Conservation (phyloP, 345 rosid species). For the Gossypium herbaceum region DNA sequence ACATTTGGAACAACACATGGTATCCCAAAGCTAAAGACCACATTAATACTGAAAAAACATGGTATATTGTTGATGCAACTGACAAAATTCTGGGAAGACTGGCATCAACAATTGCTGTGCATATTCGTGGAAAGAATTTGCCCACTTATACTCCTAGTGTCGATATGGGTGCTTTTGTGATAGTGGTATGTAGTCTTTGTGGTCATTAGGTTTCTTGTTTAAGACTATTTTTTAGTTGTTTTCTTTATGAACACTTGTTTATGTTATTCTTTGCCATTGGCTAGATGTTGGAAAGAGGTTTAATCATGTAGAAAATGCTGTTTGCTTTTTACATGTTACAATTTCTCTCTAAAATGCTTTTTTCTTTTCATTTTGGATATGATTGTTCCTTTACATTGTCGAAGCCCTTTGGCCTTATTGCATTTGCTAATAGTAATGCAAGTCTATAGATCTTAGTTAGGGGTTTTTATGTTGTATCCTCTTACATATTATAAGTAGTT, state of each 20-base stretch:
- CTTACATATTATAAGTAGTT: background rate
- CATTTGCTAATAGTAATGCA: background rate
- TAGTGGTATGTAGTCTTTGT: constrained; percentile 62
- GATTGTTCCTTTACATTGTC: background rate
- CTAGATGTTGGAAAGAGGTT: background rate
- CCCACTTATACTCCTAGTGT: constrained; percentile 91
- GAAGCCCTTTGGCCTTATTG: background rate
- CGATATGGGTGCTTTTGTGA: constrained; percentile 97
- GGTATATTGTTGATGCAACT: constrained; percentile 88
- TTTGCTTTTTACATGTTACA: background rate
- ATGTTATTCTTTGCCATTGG: background rate
- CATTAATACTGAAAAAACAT: constrained; percentile 70
- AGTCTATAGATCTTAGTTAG: background rate
- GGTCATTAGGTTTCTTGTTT: background rate
- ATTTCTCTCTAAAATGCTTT: background rate
- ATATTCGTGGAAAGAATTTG: constrained; percentile 90
- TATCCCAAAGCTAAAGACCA: constrained; percentile 91
- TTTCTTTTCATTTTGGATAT: background rate
- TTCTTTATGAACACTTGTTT: background rate
- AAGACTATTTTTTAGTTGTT: background rate
- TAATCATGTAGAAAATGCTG: background rate
- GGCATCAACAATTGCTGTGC: constrained; percentile 82
- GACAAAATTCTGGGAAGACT: constrained; percentile 87
- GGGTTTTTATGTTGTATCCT: background rate
- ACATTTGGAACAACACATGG: constrained; percentile 98